Evolutionary conservation across 164 flowering plant genomes (phyloP).

Genomic region (Vitis vinifera): DNA sequence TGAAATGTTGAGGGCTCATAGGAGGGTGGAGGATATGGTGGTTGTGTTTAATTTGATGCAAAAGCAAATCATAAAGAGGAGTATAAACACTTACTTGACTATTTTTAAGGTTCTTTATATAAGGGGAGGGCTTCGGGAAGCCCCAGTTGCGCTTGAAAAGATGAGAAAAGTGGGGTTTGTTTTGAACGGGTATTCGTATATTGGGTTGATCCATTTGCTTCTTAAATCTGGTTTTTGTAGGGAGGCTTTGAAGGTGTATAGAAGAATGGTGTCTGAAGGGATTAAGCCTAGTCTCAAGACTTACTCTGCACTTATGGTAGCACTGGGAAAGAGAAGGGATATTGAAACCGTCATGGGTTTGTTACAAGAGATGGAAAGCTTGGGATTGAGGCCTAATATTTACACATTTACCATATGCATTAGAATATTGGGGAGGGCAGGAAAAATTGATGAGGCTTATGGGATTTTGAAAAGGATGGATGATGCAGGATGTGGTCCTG

Average conservation of each 20-base stretch:
- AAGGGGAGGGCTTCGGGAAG: conserved; percentile 64
- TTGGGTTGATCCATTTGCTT: conserved; percentile 80
- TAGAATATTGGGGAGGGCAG: conserved; percentile 77
- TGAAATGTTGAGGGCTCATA: conserved; percentile 57
- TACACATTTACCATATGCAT: conserved; percentile 92
- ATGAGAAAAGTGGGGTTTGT: conserved; percentile 70
- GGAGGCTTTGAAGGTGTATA: conserved; percentile 76
- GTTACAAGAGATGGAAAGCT: conserved; percentile 71
- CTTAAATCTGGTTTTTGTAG: conserved; percentile 60
- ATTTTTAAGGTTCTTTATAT: conserved; percentile 59
- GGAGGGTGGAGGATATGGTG: conserved; percentile 65
- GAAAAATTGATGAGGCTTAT: conserved; percentile 74
- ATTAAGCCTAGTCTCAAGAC: conserved; percentile 84
- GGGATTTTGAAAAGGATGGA: conserved; percentile 72
- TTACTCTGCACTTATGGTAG: conserved; percentile 94
- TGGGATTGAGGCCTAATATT: conserved; percentile 85
- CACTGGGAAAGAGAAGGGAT: conserved; percentile 78
- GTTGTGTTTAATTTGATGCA: conserved; percentile 89
- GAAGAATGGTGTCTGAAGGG: conserved; percentile 72
- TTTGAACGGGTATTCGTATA: conserved; percentile 85
- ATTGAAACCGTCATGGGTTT: conserved; percentile 64
- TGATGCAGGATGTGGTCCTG: conserved; percentile 80
- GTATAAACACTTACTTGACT: conserved; percentile 63
- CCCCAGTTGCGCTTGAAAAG: conserved; percentile 57
- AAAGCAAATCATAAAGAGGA: conserved; percentile 71